A percentile compares a stretch with the other conserved stretches of the same genome.
Evolutionary conservation across 768 basidiomycete genomes (phyloP).

Genomic region (Kwoniella sp.): DNA sequence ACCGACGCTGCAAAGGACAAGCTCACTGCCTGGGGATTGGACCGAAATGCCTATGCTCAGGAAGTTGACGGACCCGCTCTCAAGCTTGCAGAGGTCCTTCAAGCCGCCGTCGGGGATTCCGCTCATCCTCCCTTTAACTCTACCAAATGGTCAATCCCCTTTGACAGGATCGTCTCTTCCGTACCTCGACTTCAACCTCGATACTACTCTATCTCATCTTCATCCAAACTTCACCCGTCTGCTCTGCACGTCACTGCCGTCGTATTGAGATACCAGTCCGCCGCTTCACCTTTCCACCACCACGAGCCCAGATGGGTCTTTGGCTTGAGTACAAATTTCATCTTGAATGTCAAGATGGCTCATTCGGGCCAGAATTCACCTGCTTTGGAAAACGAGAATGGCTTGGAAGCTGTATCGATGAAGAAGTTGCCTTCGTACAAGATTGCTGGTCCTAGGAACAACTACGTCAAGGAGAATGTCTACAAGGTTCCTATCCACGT

Average conservation of each 20-base stretch:
- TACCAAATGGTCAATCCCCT: conserved; percentile 84
- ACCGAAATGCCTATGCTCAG: conserved; percentile 83
- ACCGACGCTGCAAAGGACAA: conserved; percentile 71
- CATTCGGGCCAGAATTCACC: conserved; percentile 47
- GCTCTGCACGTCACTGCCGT: conserved; percentile 93
- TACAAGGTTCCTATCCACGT: conserved; percentile 93
- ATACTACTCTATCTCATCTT: conserved; percentile 98
- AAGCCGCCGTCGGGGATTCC: conserved; percentile 82
- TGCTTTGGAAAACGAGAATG: conserved; percentile 6
- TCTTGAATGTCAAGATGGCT: conserved; percentile 85
- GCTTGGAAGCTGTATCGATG: conserved; percentile 55
- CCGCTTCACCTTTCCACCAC: conserved; percentile 62
- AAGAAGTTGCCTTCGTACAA: conserved; percentile 67
- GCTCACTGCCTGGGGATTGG: conserved; percentile 73
- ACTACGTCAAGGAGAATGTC: conserved; percentile 68
- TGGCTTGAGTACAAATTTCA: conserved; percentile 92
- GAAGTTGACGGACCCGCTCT: conserved; percentile 75
- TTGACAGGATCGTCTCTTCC: conserved; percentile 92
- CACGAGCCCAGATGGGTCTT: conserved; percentile 67
- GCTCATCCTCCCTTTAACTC: conserved; percentile 68
- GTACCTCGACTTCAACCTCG: conserved; percentile 93
- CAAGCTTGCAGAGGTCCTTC: conserved; percentile 89
- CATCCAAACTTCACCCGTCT: conserved; percentile 85
- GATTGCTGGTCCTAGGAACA: conserved; percentile 85
- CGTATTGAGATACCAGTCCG: conserved; percentile 84